A percentile compares a stretch with the other conserved stretches of the same genome.
Conservation (phyloP, 2,329 filamentous ascomycete genomes). For the Alternaria postmessia region DNA sequence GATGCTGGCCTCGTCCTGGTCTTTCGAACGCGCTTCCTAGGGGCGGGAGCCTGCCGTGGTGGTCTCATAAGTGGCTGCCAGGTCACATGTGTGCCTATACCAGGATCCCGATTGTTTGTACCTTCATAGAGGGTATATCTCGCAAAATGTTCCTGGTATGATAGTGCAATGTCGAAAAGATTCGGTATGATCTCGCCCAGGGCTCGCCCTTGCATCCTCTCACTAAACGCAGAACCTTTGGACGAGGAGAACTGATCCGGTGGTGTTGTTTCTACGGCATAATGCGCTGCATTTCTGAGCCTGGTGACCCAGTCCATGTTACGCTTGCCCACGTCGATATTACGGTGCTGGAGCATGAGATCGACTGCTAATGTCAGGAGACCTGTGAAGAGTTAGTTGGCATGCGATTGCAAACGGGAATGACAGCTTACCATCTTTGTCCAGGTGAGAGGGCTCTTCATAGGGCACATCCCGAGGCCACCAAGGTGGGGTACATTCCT, state of each 20-base stretch:
- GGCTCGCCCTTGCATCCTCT: conserved; percentile 38
- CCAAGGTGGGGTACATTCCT: conserved; percentile 35
- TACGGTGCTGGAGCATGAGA: conserved; percentile 42
- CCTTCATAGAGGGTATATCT: conserved; percentile 37
- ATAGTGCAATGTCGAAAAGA: conserved; percentile 39
- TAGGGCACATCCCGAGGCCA: conserved; percentile 43
- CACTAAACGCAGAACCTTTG: conserved; percentile 31
- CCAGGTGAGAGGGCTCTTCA: conserved; percentile 45
- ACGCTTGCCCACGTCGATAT: conserved; percentile 34
- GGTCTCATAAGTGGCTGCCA: conserved; percentile 36
- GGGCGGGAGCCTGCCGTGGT: conserved; percentile 14
- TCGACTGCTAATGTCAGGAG: conserved; percentile 38
- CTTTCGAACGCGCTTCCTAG: conserved; percentile 23
- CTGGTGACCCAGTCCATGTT: conserved; percentile 33
- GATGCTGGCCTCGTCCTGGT: background rate
- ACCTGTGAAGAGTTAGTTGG: conserved; percentile 25
- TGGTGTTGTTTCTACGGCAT: conserved; percentile 29
- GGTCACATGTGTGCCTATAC: conserved; percentile 30
- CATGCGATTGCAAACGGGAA: too few species aligned
- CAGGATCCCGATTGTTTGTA: conserved; percentile 26
- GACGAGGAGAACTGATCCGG: conserved; percentile 40
- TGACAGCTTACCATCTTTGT: conserved; percentile 31
- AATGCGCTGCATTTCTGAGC: conserved; percentile 27
- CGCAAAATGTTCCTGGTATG: conserved; percentile 41
- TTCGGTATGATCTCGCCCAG: conserved; percentile 36